Conservation (phyloP, 2,329 filamentous ascomycete species). For the Colletotrichum truncatum region DNA sequence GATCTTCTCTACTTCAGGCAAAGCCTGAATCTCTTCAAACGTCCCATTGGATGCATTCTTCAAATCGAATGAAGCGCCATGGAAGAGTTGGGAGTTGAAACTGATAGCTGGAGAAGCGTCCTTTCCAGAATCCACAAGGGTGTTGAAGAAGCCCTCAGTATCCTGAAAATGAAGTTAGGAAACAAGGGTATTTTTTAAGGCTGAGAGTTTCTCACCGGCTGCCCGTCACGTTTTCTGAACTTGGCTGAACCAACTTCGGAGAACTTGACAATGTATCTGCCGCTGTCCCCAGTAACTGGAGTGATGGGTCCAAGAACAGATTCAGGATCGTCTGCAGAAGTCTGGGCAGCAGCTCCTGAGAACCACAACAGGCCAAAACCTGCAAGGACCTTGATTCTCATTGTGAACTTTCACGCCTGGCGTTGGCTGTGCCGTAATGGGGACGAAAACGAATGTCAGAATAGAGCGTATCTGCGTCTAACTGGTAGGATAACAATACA, state of each 20-base stretch:
- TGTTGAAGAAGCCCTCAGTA: slow-evolving; percentile 2
- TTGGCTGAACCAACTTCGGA: background rate
- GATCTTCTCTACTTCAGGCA: slow-evolving; percentile 2
- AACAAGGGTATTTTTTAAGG: no score
- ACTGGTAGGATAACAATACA: no score
- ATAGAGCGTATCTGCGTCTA: no score
- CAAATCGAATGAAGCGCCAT: slow-evolving; percentile 23
- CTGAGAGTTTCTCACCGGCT: background rate
- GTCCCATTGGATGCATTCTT: background rate
- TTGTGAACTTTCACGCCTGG: background rate
- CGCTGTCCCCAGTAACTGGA: background rate
- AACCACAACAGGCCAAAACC: background rate
- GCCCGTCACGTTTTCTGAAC: background rate
- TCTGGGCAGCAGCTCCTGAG: background rate
- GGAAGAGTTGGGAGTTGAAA: slow-evolving; percentile 22
- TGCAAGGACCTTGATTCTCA: background rate
- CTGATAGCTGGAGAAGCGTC: background rate
- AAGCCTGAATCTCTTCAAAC: background rate
- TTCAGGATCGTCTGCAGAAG: background rate
- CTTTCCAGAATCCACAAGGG: background rate
- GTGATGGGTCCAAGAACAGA: background rate
- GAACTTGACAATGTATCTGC: slow-evolving; percentile 5
- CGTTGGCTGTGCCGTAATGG: no score
- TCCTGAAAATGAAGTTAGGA: background rate
- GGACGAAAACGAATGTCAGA: no score